Percentiles rank a stretch among this genome's conserved stretches.
phyloP scores from a whole-genome alignment of 1,139 yeast genomes.

The Taphrina wiesneri region DNA sequence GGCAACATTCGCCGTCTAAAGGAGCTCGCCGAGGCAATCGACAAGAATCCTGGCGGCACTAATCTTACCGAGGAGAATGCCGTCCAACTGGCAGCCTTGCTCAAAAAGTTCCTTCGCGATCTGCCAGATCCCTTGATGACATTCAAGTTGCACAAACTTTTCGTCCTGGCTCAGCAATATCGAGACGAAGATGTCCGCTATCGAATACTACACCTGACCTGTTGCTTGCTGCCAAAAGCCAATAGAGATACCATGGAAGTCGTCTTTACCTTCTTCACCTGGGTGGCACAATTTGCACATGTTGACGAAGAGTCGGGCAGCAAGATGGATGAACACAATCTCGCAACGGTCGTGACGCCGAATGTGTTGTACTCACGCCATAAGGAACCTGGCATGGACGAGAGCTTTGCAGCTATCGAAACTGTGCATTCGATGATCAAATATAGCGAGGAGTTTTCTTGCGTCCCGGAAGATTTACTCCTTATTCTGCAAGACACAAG shows the following conservation, averaged over 20 bases:
- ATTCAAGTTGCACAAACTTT: constrained; percentile 69
- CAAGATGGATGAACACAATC: constrained; percentile 92
- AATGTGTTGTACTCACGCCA: constrained; percentile 65
- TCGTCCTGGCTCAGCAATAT: constrained; percentile 72
- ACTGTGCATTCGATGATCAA: constrained; percentile 83
- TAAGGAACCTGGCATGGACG: constrained; percentile 62
- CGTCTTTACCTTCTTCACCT: constrained; percentile 76
- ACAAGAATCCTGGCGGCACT: constrained; percentile 72
- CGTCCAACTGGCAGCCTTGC: constrained; percentile 87
- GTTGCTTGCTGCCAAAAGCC: constrained; percentile 76
- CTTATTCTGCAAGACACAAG: constrained; percentile 45
- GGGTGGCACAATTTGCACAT: constrained; percentile 94
- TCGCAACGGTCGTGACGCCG: constrained; percentile 95
- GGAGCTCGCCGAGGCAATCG: constrained; percentile 72
- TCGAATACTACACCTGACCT: constrained; percentile 65
- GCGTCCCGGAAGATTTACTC: constrained; percentile 62
- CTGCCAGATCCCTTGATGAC: constrained; percentile 90
- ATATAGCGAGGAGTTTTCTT: constrained; percentile 74
- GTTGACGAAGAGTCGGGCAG: constrained; percentile 83
- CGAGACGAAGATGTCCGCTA: constrained; percentile 55
- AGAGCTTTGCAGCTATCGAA: constrained; percentile 85
- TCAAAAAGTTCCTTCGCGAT: constrained; percentile 89
- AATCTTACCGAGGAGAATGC: constrained; percentile 77
- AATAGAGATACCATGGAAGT: constrained; percentile 89
- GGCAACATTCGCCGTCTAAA: constrained; percentile 87